Evolutionary conservation across 2,329 filamentous ascomycete genomes (phyloP).

Genomic region (Fusarium pininemorale): DNA sequence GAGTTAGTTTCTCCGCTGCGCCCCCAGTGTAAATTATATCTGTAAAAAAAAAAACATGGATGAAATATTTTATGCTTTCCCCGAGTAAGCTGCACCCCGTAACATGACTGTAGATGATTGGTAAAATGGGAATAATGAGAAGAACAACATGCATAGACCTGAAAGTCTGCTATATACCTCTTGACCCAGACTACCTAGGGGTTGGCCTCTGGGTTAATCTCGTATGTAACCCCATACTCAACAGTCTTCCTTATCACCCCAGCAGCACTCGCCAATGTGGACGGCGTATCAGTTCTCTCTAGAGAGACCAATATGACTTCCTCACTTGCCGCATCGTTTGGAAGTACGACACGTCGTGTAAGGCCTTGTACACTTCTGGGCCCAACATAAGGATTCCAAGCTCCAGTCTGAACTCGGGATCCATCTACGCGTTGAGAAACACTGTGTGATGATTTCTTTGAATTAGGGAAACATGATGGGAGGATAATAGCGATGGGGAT

Average conservation of each 20-base stretch:
- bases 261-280: slow-evolving; percentile 18
- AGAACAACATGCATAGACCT: not conserved
- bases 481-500: slow-evolving; percentile 50
- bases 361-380: slow-evolving; percentile 42
- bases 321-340: slow-evolving; percentile 45
- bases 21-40: slow-evolving; percentile 29
- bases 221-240: slow-evolving; percentile 49
- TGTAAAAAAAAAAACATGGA: slow-evolving; percentile 29
- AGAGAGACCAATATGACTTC: slow-evolving; percentile 47
- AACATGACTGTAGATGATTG: not conserved
- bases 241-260: slow-evolving; percentile 50
- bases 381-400: slow-evolving; percentile 48
- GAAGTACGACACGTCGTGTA: slow-evolving; percentile 42
- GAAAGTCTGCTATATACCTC: not conserved
- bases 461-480: slow-evolving; percentile 45
- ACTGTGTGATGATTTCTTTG: slow-evolving; percentile 8
- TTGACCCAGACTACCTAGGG: not conserved
- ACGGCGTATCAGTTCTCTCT: slow-evolving; percentile 6
- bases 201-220: slow-evolving; percentile 28
- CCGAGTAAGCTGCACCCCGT: not conserved
- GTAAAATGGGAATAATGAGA: not conserved
- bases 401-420: slow-evolving; percentile 23
- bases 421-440: not conserved
- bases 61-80: not conserved
- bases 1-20: slow-evolving; percentile 48